A percentile compares a stretch with the other conserved stretches of the same genome.
Evolutionary conservation across 345 rosid genomes (phyloP).

Genomic region (Ceriops zippeliana): DNA sequence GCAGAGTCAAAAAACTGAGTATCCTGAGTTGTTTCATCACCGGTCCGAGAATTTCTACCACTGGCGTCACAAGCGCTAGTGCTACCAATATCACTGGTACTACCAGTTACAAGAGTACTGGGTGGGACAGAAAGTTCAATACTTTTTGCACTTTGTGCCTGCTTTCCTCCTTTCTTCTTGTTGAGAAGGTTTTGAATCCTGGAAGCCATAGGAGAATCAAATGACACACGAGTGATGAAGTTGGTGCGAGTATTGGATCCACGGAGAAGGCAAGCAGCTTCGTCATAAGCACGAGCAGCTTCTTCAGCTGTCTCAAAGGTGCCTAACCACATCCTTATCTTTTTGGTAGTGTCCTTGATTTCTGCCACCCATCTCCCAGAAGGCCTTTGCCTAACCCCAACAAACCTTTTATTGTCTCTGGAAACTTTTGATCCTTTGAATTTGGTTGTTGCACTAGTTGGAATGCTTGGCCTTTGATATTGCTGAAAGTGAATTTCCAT

Average conservation of each 20-base stretch:
- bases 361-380: constrained; percentile 87
- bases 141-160: constrained; percentile 12
- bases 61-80: constrained; percentile 21
- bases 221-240: constrained; percentile 47
- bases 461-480: neutral
- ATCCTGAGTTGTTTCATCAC: constrained; percentile 20
- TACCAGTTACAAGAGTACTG: constrained; percentile 1
- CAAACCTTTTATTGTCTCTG: constrained; percentile 37
- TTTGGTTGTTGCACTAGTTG: constrained; percentile 32
- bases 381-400: constrained; percentile 74
- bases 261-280: constrained; percentile 78
- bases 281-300: constrained; percentile 71
- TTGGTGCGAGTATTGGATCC: constrained; percentile 77
- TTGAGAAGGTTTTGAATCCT: constrained; percentile 55
- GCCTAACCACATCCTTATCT: constrained; percentile 80
- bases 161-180: constrained; percentile 34
- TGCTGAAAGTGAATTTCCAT: constrained; percentile 57
- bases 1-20: constrained; percentile 40
- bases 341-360: constrained; percentile 73
- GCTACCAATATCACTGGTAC: constrained; percentile 2
- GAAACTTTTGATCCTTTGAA: constrained; percentile 34
- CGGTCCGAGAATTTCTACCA: constrained; percentile 11
- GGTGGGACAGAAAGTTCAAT: constrained; percentile 21
- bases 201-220: constrained; percentile 63
- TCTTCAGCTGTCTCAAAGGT: constrained; percentile 74